Conservation (phyloP, 306 rosid species). For the Mucuna pruriens region DNA sequence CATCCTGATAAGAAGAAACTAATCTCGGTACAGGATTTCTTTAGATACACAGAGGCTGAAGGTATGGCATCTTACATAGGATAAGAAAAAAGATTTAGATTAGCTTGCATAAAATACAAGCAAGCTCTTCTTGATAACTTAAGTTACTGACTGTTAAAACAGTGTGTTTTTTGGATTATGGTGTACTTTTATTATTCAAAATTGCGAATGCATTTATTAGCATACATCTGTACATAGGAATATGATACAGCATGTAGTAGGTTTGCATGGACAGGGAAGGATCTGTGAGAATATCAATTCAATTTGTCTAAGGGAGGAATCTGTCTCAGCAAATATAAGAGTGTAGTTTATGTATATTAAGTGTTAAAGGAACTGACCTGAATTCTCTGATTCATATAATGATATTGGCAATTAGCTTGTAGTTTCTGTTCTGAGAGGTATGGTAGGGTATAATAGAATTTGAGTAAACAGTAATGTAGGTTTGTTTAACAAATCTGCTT, state of each 20-base stretch:
- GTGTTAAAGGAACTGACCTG: slow-evolving; percentile 3
- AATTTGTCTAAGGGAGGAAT: background rate
- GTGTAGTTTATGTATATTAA: background rate
- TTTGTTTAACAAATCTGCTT: slow-evolving; percentile 25
- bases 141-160: slow-evolving; percentile 7
- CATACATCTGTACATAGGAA: background rate
- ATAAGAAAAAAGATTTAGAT: background rate
- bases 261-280: background rate
- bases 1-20: slow-evolving; percentile 98
- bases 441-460: background rate
- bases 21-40: slow-evolving; percentile 93
- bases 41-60: slow-evolving; percentile 98
- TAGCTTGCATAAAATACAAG: slow-evolving; percentile 32
- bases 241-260: background rate
- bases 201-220: slow-evolving; percentile 2
- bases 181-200: slow-evolving; percentile 12
- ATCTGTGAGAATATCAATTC: background rate
- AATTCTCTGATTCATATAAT: background rate
- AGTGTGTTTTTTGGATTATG: slow-evolving; percentile 5
- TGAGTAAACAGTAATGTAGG: slow-evolving; percentile 4
- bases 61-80: slow-evolving; percentile 57
- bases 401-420: slow-evolving; percentile 23
- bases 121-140: background rate
- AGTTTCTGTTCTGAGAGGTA: slow-evolving; percentile 10
- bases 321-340: slow-evolving; percentile 10